Evolutionary conservation across 495 filamentous ascomycete species (phyloP).

Genomic region (Xylaria scruposa): DNA sequence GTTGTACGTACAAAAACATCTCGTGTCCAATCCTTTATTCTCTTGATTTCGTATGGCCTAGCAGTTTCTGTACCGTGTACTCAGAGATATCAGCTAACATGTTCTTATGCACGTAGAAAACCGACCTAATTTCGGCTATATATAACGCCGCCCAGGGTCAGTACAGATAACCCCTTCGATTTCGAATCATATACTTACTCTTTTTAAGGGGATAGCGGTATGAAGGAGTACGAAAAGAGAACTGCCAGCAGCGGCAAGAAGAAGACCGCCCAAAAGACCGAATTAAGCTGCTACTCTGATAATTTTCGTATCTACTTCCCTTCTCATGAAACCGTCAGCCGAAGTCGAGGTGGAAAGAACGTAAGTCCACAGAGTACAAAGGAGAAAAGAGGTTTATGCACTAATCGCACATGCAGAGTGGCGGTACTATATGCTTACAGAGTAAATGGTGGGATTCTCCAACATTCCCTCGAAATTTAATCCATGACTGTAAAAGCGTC

Average conservation of each 20-base stretch:
- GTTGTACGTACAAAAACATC: neutral
- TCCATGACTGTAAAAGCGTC: constrained; percentile 76
- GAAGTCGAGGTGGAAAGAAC: constrained; percentile 63
- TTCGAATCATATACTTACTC: neutral
- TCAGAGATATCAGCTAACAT: neutral
- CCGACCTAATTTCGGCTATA: constrained; percentile 69
- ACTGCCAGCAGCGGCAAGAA: constrained; percentile 39
- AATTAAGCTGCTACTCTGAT: constrained; percentile 48
- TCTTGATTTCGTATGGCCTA: neutral
- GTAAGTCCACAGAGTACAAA: constrained; percentile 36
- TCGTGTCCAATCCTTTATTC: neutral
- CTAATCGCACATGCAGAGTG: constrained; percentile 48
- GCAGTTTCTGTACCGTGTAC: neutral
- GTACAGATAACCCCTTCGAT: neutral
- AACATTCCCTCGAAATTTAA: constrained; percentile 70
- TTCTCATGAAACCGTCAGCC: constrained; percentile 70
- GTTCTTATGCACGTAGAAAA: constrained; percentile 51
- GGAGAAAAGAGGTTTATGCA: neutral
- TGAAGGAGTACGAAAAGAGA: constrained; percentile 61
- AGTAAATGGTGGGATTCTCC: constrained; percentile 67
- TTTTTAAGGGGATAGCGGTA: constrained; percentile 62
- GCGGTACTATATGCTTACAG: constrained; percentile 83
- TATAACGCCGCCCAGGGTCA: constrained; percentile 79
- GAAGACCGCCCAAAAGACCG: constrained; percentile 39
- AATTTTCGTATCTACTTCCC: constrained; percentile 84